Base-by-base conservation (phyloP, 1,284 basidiomycete genomes). In the Athelia sp. region DNA sequence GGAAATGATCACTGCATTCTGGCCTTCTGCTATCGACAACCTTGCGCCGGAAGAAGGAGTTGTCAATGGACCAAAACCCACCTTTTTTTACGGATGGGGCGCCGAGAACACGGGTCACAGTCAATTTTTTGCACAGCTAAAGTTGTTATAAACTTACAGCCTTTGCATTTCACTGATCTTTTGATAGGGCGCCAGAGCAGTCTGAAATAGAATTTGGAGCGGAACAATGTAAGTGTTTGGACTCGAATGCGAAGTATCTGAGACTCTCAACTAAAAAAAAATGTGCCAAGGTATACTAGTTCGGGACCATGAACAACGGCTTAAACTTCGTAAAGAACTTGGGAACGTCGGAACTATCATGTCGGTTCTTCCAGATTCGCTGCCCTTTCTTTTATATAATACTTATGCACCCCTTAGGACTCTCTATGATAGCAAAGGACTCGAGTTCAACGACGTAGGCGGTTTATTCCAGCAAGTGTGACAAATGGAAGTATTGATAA, bases 381-480 rank as follows among this genome's bases (percentile, higher is more conserved):
- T n/a, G n/a, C n/a, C n/a, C 3, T 47, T 35, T 22, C 47, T 45
- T 40, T 9, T 8, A 13, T 50, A 23, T 47, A 26, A 22, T 4
- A 13, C 14, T 47, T 32, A 29, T 38, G 4, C 23, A 22, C 1
- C 36, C 36, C n/a, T 6, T 47, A 87, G 85, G 69, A 88, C 86
- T 0, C 61, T 87, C 0, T 85, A 84, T 52, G 82, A 89, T 46
- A 81, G 78, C 70, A 89, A 89, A 61, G 86, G 87, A 1, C 66
- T 87, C 0, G 86, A 87, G 58, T 87, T 87, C 58, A 75, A 87
- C 54, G 84, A 87, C 50, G 83, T 84, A 52, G n/a, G n/a, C n/a
- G n/a, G n/a, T n/a, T n/a, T n/a, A 49, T 73, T 58, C 6, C 31
- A 6, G 26, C 10, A n/a, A 13, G 18, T n/a, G 35, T 21, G 48